Base-by-base conservation (phyloP, 768 basidiomycete species). In the Termitomyces sp. region DNA sequence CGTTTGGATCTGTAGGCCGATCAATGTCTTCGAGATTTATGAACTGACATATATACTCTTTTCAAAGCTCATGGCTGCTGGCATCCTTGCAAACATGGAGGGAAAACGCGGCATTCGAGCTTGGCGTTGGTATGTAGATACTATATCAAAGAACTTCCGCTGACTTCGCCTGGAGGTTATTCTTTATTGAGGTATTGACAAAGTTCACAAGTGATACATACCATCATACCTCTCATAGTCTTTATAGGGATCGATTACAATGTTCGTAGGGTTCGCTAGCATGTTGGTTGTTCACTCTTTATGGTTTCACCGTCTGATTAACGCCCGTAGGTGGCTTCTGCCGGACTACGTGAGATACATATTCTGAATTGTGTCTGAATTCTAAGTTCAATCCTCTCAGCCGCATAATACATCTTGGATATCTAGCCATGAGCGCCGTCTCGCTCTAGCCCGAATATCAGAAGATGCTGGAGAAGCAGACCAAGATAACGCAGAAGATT, bases 381-480 rank as follows among this genome's bases (percentile, higher is more conserved):
- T 5, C 18, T 42, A 5, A 42, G 20, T 14, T 14, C 18, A 44
- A 16, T 39, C 51, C 12, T 48, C 26, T 24, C 59, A 87, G 84
- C 84, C 83, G 2, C 61, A 82, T 60, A 89, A 88, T 64, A 88
- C 86, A 0, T 72, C 74, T 34, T 88, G 86, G 85, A 67, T 88
- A 32, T 72, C 74, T 13, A 65, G 75, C 0, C 69, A 72, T 9
- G 80, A 87, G 57, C 74, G 76, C 20, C 79, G 76, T 30, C 74
- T 88, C n/a, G 86, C 86, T 3, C 85, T 86, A 67, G 80, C 79
- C 16, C 82, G 86, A 14, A 79, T 88, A 16, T 82, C 86, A 0
- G 87, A 88, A 63, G 86, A 88, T 64, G 83, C 81, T 9, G 85
- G 85, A 1, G 85, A 87, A 71, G 85, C 85, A 0, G 86, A 88